Base-by-base conservation (phyloP, 2,329 filamentous ascomycete species). In the Sclerotinia nivalis region DNA sequence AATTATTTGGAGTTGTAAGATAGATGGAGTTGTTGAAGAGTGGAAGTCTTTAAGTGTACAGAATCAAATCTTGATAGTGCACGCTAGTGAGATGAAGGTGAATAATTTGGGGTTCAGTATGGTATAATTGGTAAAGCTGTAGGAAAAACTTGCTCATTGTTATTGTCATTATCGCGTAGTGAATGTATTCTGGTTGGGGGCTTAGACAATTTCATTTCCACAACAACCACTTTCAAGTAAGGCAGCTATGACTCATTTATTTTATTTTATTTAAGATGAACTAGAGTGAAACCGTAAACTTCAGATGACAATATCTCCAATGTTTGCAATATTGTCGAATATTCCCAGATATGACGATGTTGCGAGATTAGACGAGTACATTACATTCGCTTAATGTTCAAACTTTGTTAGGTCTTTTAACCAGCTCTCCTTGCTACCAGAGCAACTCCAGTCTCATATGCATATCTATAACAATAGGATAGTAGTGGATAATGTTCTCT, bases 311-410 rank as follows among this genome's bases (percentile, higher is more conserved):
- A 22, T 50, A 6, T 8, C n/a, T 34, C n/a, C 5, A 2, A 50
- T 37, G 3, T 12, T 47, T 34, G 10, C 34, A 15, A 55, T 55
- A 7, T 7, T 20, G 8, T 31, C 15, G 18, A 8, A 55, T 55
- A 20, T 9, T 47, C 31, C 28, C 28, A 18, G 6, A 34, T 37
- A 9, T 49, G 47, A 15, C n/a, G 20, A 37, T 37, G n/a, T 34
- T 49, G 43, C 20, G 28, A 62, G 28, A 62, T 62, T 62, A 62
- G 59, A 62, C 59, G 43, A 49, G 15, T 31, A 22, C 37, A 37
- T n/a, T n/a, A 22, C 25, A 37, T 28, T 62, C 59, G 59, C 59
- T 62, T 62, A 49, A 34, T 31, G 40, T 60, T 60, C 15, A 18
- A 61, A 31, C 15, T 31, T 22, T 31, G n/a, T 4, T 60, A 47